Conservation (phyloP, 2,329 filamentous ascomycete genomes). For the Trichoderma arundinaceum region DNA sequence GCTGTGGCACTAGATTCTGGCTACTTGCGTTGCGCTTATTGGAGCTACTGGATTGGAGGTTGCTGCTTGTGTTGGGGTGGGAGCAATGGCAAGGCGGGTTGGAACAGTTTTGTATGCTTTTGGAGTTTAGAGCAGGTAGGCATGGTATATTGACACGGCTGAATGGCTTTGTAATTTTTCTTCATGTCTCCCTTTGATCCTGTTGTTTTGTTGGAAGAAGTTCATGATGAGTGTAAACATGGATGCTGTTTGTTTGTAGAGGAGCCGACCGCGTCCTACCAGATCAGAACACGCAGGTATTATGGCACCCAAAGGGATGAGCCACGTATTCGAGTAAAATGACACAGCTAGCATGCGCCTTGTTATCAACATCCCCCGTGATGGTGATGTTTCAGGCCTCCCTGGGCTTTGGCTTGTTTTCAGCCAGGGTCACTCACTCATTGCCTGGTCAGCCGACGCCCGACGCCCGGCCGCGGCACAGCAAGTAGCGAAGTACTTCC, state of each 20-base stretch:
- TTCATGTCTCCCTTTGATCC: not conserved
- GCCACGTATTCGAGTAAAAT: not conserved
- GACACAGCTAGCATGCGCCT: not conserved
- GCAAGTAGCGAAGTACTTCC: not conserved
- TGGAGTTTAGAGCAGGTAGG: conserved; percentile 32
- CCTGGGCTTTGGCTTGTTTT: not conserved
- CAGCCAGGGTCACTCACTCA: conserved; percentile 7
- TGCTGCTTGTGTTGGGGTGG: conserved; percentile 18
- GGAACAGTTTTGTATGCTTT: conserved; percentile 27
- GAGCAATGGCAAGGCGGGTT: conserved; percentile 26
- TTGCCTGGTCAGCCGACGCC: conserved; percentile 23
- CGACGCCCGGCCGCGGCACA: not conserved
- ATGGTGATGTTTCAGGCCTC: conserved; percentile 8
- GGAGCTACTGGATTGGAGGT: conserved; percentile 26
- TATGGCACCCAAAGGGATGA: not conserved
- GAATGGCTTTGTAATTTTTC: not conserved
- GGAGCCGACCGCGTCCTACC: too few relatives aligned
- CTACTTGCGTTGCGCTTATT: conserved; percentile 37
- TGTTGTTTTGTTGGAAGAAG: too few relatives aligned
- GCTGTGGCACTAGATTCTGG: conserved; percentile 43
- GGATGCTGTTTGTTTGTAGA: too few relatives aligned
- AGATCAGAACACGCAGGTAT: too few relatives aligned
- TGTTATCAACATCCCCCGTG: not conserved
- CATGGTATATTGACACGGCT: conserved; percentile 28
- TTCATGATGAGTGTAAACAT: too few relatives aligned